Conservation (phyloP, 225 moss, liverwort and hornwort genomes). For the Polytrichum formosum region DNA sequence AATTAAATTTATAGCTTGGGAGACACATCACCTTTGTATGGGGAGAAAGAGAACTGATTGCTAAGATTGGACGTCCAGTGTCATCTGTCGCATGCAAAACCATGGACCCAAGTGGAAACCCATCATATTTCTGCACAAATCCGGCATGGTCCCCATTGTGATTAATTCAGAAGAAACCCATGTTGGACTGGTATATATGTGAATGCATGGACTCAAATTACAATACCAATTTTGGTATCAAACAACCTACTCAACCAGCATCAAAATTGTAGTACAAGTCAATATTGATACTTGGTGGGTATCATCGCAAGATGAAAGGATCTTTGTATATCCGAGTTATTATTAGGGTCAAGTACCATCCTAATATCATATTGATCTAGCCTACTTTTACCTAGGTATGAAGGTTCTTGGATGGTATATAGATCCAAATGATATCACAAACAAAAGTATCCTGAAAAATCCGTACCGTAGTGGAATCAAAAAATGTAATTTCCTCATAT, state of each 20-base stretch:
- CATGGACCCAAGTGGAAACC: slow-evolving; percentile 82
- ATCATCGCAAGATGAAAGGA: too few relatives aligned
- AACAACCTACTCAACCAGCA: too few relatives aligned
- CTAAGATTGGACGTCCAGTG: slow-evolving; percentile 70
- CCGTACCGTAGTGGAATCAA: background rate
- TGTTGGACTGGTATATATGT: background rate
- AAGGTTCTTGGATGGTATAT: too few relatives aligned
- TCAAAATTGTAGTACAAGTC: too few relatives aligned
- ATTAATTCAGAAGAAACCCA: background rate
- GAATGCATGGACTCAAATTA: background rate
- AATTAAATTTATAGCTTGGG: background rate
- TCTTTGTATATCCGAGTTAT: too few relatives aligned
- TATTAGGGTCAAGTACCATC: too few relatives aligned
- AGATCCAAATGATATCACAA: too few relatives aligned
- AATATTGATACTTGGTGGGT: too few relatives aligned
- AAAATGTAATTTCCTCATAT: too few relatives aligned
- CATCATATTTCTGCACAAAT: slow-evolving; percentile 73
- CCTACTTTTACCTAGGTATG: too few relatives aligned
- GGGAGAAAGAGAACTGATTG: slow-evolving; percentile 76
- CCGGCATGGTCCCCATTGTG: background rate
- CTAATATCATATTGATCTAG: too few relatives aligned
- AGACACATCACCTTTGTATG: slow-evolving; percentile 65
- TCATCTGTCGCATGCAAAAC: slow-evolving; percentile 78
- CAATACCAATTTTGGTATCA: background rate
- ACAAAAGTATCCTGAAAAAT: too few relatives aligned